Conservation (phyloP, 192 early-diverging fungal species). For the Linnemannia zychae region DNA sequence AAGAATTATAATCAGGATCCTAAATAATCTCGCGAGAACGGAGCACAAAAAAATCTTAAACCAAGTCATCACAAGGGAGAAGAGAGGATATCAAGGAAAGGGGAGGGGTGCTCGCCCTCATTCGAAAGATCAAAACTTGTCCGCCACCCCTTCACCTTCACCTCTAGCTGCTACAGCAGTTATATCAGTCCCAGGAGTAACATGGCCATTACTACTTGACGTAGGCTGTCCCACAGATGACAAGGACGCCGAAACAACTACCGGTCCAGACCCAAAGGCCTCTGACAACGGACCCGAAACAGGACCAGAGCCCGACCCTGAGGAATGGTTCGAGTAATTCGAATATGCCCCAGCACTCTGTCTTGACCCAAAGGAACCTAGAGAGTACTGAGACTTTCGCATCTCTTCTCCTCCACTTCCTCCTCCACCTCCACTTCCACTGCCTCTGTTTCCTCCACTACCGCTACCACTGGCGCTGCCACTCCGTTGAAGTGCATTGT, state of each 20-base stretch:
- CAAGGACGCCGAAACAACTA: conserved; percentile 20
- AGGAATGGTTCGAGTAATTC: conserved; percentile 41
- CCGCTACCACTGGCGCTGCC: not conserved
- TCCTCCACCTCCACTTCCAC: not conserved
- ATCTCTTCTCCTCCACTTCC: conserved; percentile 15
- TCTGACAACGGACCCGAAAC: conserved; percentile 5
- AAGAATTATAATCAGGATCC: too few relatives aligned
- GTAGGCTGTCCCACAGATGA: conserved; percentile 3
- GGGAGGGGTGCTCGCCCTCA: too few relatives aligned
- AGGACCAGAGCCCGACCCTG: not conserved
- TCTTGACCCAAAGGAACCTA: conserved; percentile 40
- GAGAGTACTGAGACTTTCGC: conserved; percentile 44
- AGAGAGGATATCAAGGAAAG: too few relatives aligned
- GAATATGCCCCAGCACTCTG: conserved; percentile 42
- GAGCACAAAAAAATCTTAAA: too few relatives aligned
- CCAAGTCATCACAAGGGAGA: too few relatives aligned
- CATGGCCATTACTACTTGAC: not conserved
- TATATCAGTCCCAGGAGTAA: not conserved
- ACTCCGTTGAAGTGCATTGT: not conserved
- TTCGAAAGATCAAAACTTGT: too few relatives aligned
- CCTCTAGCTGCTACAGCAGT: not conserved
- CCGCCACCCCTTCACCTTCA: too few relatives aligned
- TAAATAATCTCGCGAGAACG: too few relatives aligned
- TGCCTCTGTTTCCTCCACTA: not conserved
- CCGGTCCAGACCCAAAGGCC: conserved; percentile 16